Evolutionary conservation across 306 rosid species (phyloP).

Genomic region (Sphenostylis stenocarpa): DNA sequence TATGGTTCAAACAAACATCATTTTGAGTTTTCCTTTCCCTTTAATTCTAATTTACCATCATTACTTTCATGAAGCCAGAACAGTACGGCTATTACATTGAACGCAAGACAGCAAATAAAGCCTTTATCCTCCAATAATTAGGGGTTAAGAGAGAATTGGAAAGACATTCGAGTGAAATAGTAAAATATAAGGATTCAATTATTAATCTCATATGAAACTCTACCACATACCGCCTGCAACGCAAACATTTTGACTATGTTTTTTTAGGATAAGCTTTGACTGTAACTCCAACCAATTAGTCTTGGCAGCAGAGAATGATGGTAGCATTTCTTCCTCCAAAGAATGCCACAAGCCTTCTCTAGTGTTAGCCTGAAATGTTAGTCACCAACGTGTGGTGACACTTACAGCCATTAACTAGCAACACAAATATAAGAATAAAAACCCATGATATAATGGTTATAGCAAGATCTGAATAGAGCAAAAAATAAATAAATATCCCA

Average conservation of each 20-base stretch:
- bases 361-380: conserved; percentile 66
- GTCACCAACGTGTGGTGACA: conserved; percentile 14
- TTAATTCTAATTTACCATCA: background rate
- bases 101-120: background rate
- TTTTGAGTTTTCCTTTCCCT: background rate
- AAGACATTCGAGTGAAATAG: background rate
- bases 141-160: conserved; percentile 3
- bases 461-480: background rate
- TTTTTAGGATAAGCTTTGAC: conserved; percentile 65
- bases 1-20: background rate
- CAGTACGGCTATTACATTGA: background rate
- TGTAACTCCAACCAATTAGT: conserved; percentile 93
- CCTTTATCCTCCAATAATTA: conserved; percentile 7
- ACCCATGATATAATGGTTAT: background rate
- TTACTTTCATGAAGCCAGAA: conserved; percentile 5
- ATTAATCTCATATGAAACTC: conserved; percentile 28
- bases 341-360: conserved; percentile 81
- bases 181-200: conserved; percentile 4
- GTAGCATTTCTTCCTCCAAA: conserved; percentile 90
- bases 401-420: conserved; percentile 28
- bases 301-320: conserved; percentile 63
- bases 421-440: background rate
- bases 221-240: conserved; percentile 82
- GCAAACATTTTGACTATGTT: conserved; percentile 64
- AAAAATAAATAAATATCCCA: background rate